These are phyloP conservation scores for Aurinia saxatilis DNA, from an alignment of 345 rosid species.

Conservation along the genomic window DNA sequence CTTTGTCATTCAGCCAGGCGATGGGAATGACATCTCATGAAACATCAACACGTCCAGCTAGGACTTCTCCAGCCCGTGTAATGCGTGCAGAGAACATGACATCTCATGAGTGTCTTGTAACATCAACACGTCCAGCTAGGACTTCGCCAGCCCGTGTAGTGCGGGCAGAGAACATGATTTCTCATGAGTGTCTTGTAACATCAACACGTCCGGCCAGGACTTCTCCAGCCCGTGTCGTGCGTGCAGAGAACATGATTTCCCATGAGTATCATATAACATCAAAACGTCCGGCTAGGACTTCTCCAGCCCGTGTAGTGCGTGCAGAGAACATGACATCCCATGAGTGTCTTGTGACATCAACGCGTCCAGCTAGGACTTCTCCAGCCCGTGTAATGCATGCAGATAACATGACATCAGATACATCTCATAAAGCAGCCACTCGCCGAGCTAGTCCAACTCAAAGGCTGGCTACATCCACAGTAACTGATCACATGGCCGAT, in stretches of 20 bases:
- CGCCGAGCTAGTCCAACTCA: conserved; percentile 6
- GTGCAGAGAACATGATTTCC: background rate
- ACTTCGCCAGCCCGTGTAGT: background rate
- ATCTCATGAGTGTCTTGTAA: background rate
- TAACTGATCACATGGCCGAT: conserved; percentile 1
- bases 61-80: conserved; percentile 28
- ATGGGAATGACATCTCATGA: conserved; percentile 19
- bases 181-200: conserved; percentile 19
- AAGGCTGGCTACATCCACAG: conserved; percentile 7
- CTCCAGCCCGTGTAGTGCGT: background rate
- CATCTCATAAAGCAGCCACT: conserved; percentile 5
- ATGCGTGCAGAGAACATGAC: background rate
- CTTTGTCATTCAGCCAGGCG: conserved; percentile 13
- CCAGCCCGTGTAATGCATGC: background rate
- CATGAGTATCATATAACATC: background rate
- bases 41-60: conserved; percentile 7
- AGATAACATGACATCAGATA: background rate
- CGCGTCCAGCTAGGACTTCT: background rate
- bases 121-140: conserved; percentile 9
- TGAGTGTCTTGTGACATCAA: background rate
- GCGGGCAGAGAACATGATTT: background rate
- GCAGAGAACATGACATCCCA: background rate
- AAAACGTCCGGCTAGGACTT: background rate
- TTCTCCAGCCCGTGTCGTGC: conserved; percentile 27
- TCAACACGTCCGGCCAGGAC: conserved; percentile 13